Percentiles rank a stretch among this genome's conserved stretches.
These are phyloP conservation scores for Eimeria praecox DNA, from an alignment of 169 alveolate genomes.

Conservation along the genomic window DNA sequence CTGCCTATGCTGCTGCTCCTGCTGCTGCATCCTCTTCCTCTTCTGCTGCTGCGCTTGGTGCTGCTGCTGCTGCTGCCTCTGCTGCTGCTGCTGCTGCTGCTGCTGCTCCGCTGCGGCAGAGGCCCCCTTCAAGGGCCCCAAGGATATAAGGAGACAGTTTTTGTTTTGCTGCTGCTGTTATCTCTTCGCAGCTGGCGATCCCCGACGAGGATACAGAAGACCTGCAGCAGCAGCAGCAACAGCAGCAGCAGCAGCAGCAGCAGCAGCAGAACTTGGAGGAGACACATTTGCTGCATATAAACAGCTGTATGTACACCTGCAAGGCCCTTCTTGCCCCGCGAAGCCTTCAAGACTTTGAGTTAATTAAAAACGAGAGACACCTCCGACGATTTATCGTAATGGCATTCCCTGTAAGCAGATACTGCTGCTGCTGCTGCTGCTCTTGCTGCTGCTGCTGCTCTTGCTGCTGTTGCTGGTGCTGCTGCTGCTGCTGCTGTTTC, in stretches of 20 bases:
- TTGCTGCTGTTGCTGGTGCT: background rate
- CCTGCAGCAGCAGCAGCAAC: background rate
- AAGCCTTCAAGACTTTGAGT: background rate
- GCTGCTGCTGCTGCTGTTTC: background rate
- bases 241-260: constrained; percentile 3
- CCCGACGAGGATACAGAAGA: background rate
- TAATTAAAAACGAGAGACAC: background rate
- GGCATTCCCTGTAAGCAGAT: constrained; percentile 4
- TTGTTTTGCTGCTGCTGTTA: background rate
- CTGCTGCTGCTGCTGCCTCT: no score
- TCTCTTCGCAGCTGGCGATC: background rate
- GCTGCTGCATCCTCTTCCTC: no score
- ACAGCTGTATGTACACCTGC: constrained; percentile 43
- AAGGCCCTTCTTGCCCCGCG: constrained; percentile 5
- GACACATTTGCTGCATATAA: background rate
- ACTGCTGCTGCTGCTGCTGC: background rate
- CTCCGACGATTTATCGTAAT: background rate
- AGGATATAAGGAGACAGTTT: background rate
- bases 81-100: no score
- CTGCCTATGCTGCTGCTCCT: no score
- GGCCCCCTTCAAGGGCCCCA: no score
- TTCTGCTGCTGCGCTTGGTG: no score
- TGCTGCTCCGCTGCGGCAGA: no score
- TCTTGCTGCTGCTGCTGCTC: no score
- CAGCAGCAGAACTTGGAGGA: background rate